Percentiles rank a stretch among this genome's conserved stretches.
Conservation (phyloP, 1,139 yeast genomes). For the Magnusiomyces magnusii region DNA sequence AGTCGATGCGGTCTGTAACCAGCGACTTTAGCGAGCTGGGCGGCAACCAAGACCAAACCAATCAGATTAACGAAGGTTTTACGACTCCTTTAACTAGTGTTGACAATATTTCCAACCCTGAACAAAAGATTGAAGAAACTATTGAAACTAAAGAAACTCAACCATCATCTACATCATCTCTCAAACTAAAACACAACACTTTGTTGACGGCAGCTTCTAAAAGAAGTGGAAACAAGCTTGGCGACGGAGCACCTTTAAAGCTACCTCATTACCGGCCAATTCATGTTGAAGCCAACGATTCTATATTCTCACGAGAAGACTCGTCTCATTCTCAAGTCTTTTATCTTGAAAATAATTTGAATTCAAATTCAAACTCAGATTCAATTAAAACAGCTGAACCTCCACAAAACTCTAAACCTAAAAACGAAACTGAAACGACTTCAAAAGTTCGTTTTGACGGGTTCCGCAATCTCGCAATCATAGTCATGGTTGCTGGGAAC, state of each 20-base stretch:
- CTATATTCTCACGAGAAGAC: conserved; percentile 20
- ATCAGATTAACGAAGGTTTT: background rate
- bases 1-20: background rate
- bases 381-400: too few species aligned
- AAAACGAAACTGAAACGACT: background rate
- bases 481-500: conserved; percentile 35
- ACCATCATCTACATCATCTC: background rate
- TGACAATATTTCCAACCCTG: background rate
- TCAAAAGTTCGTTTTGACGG: conserved; percentile 28
- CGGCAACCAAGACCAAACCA: background rate
- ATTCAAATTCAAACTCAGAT: background rate
- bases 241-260: background rate
- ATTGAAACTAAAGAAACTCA: too few species aligned
- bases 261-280: conserved; percentile 23
- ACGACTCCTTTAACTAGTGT: background rate
- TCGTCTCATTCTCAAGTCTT: background rate
- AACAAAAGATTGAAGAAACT: too few species aligned
- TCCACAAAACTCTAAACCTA: background rate
- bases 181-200: too few species aligned
- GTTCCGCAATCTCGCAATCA: conserved; percentile 36
- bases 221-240: background rate
- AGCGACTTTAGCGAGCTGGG: background rate
- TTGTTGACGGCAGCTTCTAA: background rate
- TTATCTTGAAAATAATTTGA: background rate
- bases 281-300: conserved; percentile 19